Evolutionary conservation across 305 asterid species (phyloP), one percentile per base, ranked within the genome.

Genomic region (Fraxinus greggii): DNA sequence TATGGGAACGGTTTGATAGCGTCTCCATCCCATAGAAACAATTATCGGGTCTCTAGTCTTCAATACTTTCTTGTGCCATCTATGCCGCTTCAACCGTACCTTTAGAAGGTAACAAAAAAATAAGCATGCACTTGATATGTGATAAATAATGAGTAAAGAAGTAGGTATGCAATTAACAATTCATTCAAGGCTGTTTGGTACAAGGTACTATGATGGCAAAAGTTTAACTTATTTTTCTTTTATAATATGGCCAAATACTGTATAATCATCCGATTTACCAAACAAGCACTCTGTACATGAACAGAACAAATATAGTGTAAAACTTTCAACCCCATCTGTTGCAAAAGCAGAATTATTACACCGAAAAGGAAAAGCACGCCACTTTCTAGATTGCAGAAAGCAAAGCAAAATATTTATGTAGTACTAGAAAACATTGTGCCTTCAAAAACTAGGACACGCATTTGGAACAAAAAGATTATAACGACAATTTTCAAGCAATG

Each of bases 1-100:
- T 83, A 94, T 75, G n/a, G 98, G 99, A 56, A 90, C 81, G 78
- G 99, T 96, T 86, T 96, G 99, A 86, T 93, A 96, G 21, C 98
- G 97, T 76, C 99, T 95, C 99, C 99, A 96, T 79, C 99, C 99
- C 88, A 96, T 88, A 56, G 99, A 96, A 87, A 96, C 94, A 87
- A 94, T 94, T 74, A 96, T 90, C 19, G 99, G 98, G 87, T 96
- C 99, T 91, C 99, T 92, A 72, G 98, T 94, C 90, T 94, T 96
- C 88, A 96, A 80, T 59, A 96, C 95, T 89, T 94, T 96, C 89
- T 91, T 94, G 89, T 94, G 99, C 99, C 99, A 96, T 84, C 99
- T 90, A 84, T 96, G 99, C 74, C 98, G 90, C 91, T 96, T 96
- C 72, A 96, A 59, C 45, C 97, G 95, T 78, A 89, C 95, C 99